phyloP scores from a whole-genome alignment of 306 rosid genomes.

The Cicer cuneatum region DNA sequence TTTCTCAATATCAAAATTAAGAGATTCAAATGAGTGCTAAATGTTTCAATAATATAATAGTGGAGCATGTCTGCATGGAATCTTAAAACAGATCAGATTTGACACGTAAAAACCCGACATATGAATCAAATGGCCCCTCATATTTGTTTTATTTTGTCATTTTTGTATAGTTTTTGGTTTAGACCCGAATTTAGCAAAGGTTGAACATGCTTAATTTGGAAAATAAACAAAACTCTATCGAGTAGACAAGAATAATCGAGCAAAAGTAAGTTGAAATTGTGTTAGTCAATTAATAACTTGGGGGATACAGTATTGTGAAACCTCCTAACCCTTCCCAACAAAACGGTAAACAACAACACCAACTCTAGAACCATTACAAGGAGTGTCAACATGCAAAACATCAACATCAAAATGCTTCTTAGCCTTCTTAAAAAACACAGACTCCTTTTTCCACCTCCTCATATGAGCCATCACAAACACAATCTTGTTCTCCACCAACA shows the following conservation, averaged over 20 bases:
- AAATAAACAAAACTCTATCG: background rate
- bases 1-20: too few relatives aligned
- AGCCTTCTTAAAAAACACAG: conserved; percentile 79
- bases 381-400: conserved; percentile 61
- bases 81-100: background rate
- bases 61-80: background rate
- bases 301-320: background rate
- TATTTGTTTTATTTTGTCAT: background rate
- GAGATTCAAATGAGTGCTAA: too few relatives aligned
- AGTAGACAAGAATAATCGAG: background rate
- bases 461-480: conserved; percentile 85
- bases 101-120: background rate
- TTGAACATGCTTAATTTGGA: background rate
- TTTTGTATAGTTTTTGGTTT: background rate
- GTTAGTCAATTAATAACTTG: background rate
- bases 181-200: background rate
- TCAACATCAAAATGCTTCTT: conserved; percentile 68
- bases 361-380: conserved; percentile 64
- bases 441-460: conserved; percentile 91
- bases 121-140: background rate
- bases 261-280: background rate
- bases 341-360: conserved; percentile 80
- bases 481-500: conserved; percentile 51
- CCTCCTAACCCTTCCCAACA: conserved; percentile 40
- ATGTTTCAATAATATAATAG: background rate